Percentiles rank a stretch among this genome's conserved stretches.
Evolutionary conservation across 768 basidiomycete species (phyloP).

Genomic region (Tubosaeta brunneosetosa): DNA sequence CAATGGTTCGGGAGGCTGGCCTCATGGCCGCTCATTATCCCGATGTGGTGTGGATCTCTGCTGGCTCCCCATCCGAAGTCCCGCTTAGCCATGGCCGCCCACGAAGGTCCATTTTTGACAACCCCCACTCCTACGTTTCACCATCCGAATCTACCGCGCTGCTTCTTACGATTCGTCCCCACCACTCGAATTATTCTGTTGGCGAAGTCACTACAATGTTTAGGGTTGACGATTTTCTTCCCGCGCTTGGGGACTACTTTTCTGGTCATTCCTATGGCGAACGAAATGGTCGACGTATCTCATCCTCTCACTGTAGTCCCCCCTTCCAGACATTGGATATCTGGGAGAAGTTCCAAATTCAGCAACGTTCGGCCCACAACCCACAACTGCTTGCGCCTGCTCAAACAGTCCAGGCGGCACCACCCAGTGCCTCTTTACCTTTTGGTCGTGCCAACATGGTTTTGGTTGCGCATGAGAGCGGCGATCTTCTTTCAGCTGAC

Average conservation of each 20-base stretch:
- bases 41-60: too few relatives aligned
- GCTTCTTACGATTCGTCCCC: not conserved
- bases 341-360: constrained; percentile 8
- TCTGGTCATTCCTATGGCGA: not conserved
- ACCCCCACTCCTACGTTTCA: too few relatives aligned
- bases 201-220: not conserved
- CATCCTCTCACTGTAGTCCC: not conserved
- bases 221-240: constrained; percentile 2
- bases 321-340: not conserved
- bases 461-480: constrained; percentile 4
- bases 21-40: too few relatives aligned
- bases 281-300: not conserved
- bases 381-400: not conserved
- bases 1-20: too few relatives aligned
- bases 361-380: constrained; percentile 2
- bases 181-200: constrained; percentile 2
- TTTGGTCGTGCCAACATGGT: constrained; percentile 6
- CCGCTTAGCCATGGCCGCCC: too few relatives aligned
- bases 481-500: not conserved
- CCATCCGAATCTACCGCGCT: too few relatives aligned
- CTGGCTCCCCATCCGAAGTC: too few relatives aligned
- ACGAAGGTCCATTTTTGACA: too few relatives aligned
- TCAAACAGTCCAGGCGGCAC: constrained; percentile 8
- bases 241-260: constrained; percentile 5
- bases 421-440: not conserved